Percentiles rank a stretch among this genome's conserved stretches.
Conservation (phyloP, 371 early-diverging fungal species). For the Haplosporangium sp. region DNA sequence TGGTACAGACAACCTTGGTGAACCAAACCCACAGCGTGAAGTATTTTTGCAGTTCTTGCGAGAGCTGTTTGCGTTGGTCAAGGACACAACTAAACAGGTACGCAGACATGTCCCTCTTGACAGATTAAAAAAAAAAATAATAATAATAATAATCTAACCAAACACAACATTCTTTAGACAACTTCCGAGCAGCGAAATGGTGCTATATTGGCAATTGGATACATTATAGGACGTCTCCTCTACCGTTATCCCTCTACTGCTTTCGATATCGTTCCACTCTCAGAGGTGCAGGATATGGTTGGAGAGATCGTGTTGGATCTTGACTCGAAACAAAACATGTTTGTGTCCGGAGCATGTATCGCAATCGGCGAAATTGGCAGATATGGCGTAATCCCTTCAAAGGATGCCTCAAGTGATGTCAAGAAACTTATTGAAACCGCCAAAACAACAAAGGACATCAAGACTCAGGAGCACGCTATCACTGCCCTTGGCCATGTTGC, state of each 20-base stretch:
- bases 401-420: constrained; percentile 49
- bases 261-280: constrained; percentile 44
- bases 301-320: constrained; percentile 59
- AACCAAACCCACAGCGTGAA: constrained; percentile 50
- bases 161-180: constrained; percentile 9
- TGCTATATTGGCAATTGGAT: constrained; percentile 76
- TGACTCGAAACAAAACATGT: constrained; percentile 60
- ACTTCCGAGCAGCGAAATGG: constrained; percentile 74
- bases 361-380: constrained; percentile 78
- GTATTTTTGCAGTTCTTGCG: constrained; percentile 60
- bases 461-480: constrained; percentile 82
- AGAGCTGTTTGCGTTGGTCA: constrained; percentile 46
- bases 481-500: constrained; percentile 77
- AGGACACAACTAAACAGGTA: constrained; percentile 47
- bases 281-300: constrained; percentile 57
- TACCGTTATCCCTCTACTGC: constrained; percentile 64
- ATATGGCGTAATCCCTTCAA: constrained; percentile 60
- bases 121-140: constrained; percentile 23
- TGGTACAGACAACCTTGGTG: constrained; percentile 63
- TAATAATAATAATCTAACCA: background rate
- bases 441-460: constrained; percentile 73
- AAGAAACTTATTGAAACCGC: constrained; percentile 62
- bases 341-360: constrained; percentile 69
- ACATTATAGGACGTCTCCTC: constrained; percentile 68
- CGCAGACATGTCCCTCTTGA: background rate